Evolutionary conservation across 768 basidiomycete genomes (phyloP), one percentile per base, ranked within the genome.

Genomic region (Paxillus ammoniavirescens): DNA sequence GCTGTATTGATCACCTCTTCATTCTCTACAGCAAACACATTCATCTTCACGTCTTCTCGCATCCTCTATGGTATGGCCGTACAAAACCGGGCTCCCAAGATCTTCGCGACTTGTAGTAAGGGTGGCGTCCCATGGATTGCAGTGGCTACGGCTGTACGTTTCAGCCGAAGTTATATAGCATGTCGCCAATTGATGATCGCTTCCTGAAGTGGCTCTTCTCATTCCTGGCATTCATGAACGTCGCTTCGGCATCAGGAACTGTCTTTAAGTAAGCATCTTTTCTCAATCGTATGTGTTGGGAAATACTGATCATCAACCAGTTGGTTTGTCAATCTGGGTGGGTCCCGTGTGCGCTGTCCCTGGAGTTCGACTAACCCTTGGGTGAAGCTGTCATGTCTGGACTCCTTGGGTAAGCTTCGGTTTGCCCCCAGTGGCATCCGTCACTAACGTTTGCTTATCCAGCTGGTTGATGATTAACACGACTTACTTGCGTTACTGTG

Each of bases 401-500:
- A 7, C 87, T 89, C 73, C 75, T 85, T 60, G 60, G 61, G 59
- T 58, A 14, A 51, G 17, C 8, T 40, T 18, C 8, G n/a, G 31
- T 50, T 31, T 40, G 40, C 55, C 42, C 5, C 46, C n/a, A 45
- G 17, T 8, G 7, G 14, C 71, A 81, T 83, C 81, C 61, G 23
- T 35, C 77, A 81, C 41, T 89, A 86, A 48, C 71, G 83, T 74
- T 40, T 28, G 42, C 13, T 13, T 26, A 74, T 75, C 78, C 72
- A 73, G 79, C 44, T 90, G 88, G 87, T 75, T 77, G 54, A 66
- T 78, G 33, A 82, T 89, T 67, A 86, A 86, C 66, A 52, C 88
- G 26, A 89, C 89, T 13, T 93, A 87, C 72, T 62, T 89, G 50
- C 81, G 72, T 69, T 91, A 87, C 76, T 80, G 85, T 83, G 57